Base-by-base conservation (phyloP, 768 basidiomycete species). In the Lyophyllum atratum region DNA sequence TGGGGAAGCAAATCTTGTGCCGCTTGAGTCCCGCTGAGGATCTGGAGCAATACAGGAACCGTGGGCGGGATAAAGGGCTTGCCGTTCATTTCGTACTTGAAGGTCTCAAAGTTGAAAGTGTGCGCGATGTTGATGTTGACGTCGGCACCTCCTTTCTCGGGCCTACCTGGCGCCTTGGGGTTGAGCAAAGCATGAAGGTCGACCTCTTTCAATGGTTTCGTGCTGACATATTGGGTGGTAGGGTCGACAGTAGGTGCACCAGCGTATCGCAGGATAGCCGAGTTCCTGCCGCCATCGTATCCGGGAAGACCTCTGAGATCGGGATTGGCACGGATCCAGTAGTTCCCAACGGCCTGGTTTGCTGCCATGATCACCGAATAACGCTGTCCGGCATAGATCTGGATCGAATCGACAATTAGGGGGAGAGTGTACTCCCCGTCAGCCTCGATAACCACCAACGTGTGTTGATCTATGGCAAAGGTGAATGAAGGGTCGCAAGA, bases 391-490 rank as follows among this genome's bases (percentile, higher is more conserved):
- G 65, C 66, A 48, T 73, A 80, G 40, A 86, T 78, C 26, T 76
- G 58, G 31, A 76, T 65, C 12, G 67, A 72, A 47, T 80, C 78
- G 6, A 80, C 81, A 5, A 68, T 65, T 2, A 76, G 65, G 0
- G 84, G 79, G 17, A 64, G 31, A 0, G 73, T 75, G 60, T 76
- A 76, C 39, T 66, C 70, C 1, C 78, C 76, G 39, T 85, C 84
- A 1, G 66, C 79, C 59, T 85, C 83, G 46, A 85, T 84, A 52
- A 85, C 68, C 2, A 77, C 81, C 70, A 83, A 60, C 3, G 62
- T 64, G 55, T 83, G 81, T 10, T 71, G 69, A 59, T 81, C 78
- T 31, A 83, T 76, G 1, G 74, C 67, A 63, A 83, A 81, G 39
- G 63, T 68, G 62, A 72, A 80, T 42, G 64, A 65, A n/a, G 70